Conservation (phyloP, 352 stramenopile species). For the Thalassiosira allenii region DNA sequence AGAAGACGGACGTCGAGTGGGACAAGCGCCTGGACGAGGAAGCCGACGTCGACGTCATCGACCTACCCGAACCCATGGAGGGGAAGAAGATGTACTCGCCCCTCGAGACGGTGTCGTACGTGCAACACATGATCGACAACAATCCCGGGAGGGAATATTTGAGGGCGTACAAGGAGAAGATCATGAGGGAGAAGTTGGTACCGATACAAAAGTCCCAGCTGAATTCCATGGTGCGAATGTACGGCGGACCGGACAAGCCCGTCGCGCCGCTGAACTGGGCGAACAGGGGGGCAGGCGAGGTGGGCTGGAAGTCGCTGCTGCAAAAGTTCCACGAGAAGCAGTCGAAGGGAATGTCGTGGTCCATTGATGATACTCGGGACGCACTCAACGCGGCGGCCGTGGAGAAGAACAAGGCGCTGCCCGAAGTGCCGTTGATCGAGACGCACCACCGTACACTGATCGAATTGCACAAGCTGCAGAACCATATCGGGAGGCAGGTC, state of each 20-base stretch:
- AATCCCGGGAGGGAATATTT: constrained; percentile 13
- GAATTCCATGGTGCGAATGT: constrained; percentile 4
- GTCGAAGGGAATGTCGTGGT: constrained; percentile 1
- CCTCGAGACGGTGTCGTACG: constrained; percentile 14
- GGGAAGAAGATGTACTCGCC: constrained; percentile 1
- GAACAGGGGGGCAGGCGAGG: neutral
- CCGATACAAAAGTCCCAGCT: constrained; percentile 18
- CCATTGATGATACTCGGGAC: neutral
- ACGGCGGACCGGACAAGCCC: neutral
- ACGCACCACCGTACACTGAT: neutral
- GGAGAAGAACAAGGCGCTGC: neutral
- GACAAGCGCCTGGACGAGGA: neutral
- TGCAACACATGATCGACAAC: constrained; percentile 9
- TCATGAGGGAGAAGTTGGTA: constrained; percentile 8
- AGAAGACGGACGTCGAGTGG: neutral
- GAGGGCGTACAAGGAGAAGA: constrained; percentile 26
- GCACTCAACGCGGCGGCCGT: neutral
- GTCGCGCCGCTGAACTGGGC: constrained; percentile 15
- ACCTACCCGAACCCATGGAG: neutral
- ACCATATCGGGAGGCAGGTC: constrained; percentile 6
- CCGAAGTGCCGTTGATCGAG: neutral
- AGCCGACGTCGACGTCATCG: neutral
- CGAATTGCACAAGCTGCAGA: constrained; percentile 4
- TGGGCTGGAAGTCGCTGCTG: neutral
- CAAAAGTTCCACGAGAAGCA: constrained; percentile 4